These are phyloP conservation scores for Citrullus amarus DNA, from an alignment of 306 rosid species.

Conservation along the genomic window DNA sequence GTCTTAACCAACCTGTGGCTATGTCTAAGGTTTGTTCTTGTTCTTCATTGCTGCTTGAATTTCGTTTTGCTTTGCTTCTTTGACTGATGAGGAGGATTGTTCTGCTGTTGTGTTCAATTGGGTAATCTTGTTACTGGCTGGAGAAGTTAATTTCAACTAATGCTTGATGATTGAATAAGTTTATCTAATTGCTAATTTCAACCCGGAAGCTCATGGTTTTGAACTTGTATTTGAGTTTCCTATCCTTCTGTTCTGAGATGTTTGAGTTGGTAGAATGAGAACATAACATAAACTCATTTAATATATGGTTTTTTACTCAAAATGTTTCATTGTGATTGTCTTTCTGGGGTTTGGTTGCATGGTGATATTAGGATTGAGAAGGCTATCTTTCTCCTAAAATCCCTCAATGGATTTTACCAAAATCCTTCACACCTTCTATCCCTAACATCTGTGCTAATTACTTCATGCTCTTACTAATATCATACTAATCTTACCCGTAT, in stretches of 20 bases:
- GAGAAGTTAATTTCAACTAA: neutral
- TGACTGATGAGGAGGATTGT: neutral
- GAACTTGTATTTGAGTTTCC: neutral
- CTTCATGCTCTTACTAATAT: too few relatives aligned
- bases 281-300: neutral
- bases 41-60: neutral
- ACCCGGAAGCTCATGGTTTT: neutral
- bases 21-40: conserved; percentile 43
- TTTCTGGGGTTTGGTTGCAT: neutral
- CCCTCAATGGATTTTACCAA: too few relatives aligned
- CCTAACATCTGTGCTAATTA: too few relatives aligned
- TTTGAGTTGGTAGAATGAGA: neutral
- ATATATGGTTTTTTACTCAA: neutral
- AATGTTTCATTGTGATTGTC: neutral
- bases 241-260: neutral
- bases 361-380: too few relatives aligned
- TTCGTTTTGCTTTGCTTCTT: neutral
- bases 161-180: neutral
- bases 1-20: conserved; percentile 62
- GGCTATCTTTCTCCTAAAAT: too few relatives aligned
- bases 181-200: neutral
- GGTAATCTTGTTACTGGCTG: neutral
- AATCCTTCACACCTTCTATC: too few relatives aligned
- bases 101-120: neutral
- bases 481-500: too few relatives aligned